phyloP scores from a whole-genome alignment of 495 filamentous ascomycete species.

The Penicillium steckii region DNA sequence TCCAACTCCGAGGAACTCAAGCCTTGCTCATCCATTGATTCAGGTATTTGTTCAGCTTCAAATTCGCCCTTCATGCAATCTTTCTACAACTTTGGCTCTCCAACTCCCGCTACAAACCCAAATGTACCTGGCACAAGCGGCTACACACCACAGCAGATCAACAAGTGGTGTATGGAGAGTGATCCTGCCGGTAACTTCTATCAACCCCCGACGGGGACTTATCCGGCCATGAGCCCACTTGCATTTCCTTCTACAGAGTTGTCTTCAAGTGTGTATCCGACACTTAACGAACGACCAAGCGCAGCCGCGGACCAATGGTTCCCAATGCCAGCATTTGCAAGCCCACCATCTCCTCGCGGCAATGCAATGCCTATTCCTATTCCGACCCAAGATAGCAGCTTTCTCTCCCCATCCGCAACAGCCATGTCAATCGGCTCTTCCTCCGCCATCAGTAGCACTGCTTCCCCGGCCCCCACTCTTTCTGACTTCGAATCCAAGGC shows the following conservation, averaged over 20 bases:
- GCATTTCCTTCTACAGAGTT: constrained; percentile 11
- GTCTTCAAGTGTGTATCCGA: constrained; percentile 4
- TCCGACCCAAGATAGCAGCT: constrained; percentile 11
- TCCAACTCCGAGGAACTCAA: constrained; percentile 17
- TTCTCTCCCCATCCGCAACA: constrained; percentile 12
- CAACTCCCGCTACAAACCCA: not conserved
- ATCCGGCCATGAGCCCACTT: constrained; percentile 11
- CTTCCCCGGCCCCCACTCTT: constrained; percentile 19
- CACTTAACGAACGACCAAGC: constrained; percentile 8
- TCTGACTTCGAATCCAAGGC: constrained; percentile 19
- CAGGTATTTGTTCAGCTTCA: not conserved
- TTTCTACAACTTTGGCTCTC: constrained; percentile 12
- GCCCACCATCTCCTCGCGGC: constrained; percentile 1
- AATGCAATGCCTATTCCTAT: not conserved
- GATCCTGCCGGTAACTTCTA: constrained; percentile 9
- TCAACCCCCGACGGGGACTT: constrained; percentile 1
- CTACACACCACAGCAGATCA: constrained; percentile 21
- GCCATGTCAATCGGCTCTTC: constrained; percentile 11
- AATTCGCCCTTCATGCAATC: constrained; percentile 22
- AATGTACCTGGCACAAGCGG: constrained; percentile 3
- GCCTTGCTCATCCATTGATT: constrained; percentile 7
- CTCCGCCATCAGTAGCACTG: constrained; percentile 11
- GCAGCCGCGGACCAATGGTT: constrained; percentile 18
- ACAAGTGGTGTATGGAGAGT: constrained; percentile 25
- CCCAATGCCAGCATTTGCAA: not conserved